phyloP scores from a whole-genome alignment of 306 rosid species.

The Lathyrus tuberosus region DNA sequence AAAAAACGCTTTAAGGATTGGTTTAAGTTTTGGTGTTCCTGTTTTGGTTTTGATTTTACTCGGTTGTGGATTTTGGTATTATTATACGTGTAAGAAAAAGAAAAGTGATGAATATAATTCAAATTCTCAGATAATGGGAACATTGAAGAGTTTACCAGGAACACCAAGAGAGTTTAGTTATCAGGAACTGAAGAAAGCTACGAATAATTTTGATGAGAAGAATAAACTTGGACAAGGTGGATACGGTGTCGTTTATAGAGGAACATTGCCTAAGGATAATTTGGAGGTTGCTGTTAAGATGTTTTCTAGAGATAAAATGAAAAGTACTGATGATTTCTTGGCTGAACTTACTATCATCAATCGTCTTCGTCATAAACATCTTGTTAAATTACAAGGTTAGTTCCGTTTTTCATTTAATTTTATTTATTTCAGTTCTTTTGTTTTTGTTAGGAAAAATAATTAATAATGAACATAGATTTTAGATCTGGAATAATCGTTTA shows the following conservation, averaged over 20 bases:
- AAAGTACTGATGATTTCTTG: conserved; percentile 73
- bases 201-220: conserved; percentile 62
- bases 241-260: conserved; percentile 69
- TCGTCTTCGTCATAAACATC: conserved; percentile 80
- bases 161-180: conserved; percentile 65
- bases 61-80: conserved; percentile 36
- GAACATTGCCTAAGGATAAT: conserved; percentile 47
- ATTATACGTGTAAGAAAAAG: conserved; percentile 24
- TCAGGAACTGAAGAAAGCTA: conserved; percentile 70
- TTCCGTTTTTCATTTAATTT: neutral
- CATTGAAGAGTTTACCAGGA: conserved; percentile 70
- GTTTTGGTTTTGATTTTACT: conserved; percentile 18
- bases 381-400: conserved; percentile 51
- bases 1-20: conserved; percentile 31
- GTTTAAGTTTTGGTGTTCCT: conserved; percentile 54
- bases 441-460: no score
- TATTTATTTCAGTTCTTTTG: neutral
- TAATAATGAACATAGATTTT: no score
- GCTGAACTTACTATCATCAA: conserved; percentile 78
- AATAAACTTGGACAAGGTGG: conserved; percentile 73
- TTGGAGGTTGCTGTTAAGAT: conserved; percentile 71
- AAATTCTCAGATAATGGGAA: conserved; percentile 53
- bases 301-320: conserved; percentile 65
- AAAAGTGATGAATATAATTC: conserved; percentile 29
- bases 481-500: neutral